Evolutionary conservation across 495 filamentous ascomycete species (phyloP), one percentile per base, ranked within the genome.

Genomic region (Ramalina intermedia): DNA sequence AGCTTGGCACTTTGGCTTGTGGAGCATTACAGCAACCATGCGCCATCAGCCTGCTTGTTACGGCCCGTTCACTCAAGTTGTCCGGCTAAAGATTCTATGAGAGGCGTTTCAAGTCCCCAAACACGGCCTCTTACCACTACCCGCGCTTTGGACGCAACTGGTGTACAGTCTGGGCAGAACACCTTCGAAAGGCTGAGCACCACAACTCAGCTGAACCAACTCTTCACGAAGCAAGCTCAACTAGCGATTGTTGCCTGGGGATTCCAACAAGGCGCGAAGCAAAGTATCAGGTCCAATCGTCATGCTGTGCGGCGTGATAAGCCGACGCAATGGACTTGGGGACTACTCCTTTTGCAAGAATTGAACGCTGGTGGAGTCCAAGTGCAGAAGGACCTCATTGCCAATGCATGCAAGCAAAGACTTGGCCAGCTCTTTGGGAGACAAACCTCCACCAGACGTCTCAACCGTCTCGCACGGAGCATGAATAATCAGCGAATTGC

Each of bases 191-290:
- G 1, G 2, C 0, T 11, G 42, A 27, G 18, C n/a, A 5, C 50
- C 4, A 43, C 48, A 9, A 56, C 61, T 33, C 56, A 56, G n/a
- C 63, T 76, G 0, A 55, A 54, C 20, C 56, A 58, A 3, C 66
- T 80, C 29, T 79, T 79, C 54, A 61, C 44, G 16, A 57, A 49
- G 0, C 51, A 61, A 6, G 66, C 76, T 54, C 73, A 74, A 56
- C 63, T 63, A 27, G 73, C 72, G 12, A 66, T 80, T 37, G 67
- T 81, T 26, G 58, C 66, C n/a, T 80, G 77, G 77, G 75, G 77
- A 3, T 81, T 81, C 58, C 68, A 61, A 44, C 60, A 66, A 37
- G 58, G 54, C 1, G 55, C 67, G 17, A 61, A 62, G 8, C 27
- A 21, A 26, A 49, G 24, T 13, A 13, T 44, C 27, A 27, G n/a